These are phyloP conservation scores for Sclerotinia trifoliorum DNA, from an alignment of 2,329 filamentous ascomycete genomes.

Conservation along the genomic window DNA sequence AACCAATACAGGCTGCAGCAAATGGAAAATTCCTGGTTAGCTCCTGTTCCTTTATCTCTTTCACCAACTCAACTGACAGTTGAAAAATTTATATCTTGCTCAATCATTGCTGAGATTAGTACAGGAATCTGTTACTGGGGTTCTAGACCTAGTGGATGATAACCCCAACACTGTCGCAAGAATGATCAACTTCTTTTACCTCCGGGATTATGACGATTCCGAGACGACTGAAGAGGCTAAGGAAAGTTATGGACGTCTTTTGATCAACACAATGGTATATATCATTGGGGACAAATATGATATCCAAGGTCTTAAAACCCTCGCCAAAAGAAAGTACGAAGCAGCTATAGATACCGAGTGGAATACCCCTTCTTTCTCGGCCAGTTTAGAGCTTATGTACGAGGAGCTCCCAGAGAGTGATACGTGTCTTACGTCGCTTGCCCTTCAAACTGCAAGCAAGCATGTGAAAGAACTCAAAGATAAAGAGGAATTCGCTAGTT, in stretches of 20 bases:
- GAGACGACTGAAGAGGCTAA: background rate
- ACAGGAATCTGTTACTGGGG: slow-evolving; percentile 15
- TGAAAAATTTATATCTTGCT: background rate
- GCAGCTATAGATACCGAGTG: background rate
- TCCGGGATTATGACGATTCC: slow-evolving; percentile 13
- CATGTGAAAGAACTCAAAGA: slow-evolving; percentile 2
- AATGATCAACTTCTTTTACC: slow-evolving; percentile 54
- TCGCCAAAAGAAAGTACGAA: slow-evolving; percentile 21
- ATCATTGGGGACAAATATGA: slow-evolving; percentile 26
- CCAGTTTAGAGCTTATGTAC: background rate
- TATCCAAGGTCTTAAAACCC: slow-evolving; percentile 20
- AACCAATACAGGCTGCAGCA: slow-evolving; percentile 25
- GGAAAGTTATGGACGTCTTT: background rate
- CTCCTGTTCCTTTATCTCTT: background rate
- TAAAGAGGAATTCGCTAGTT: slow-evolving; percentile 11
- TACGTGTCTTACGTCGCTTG: slow-evolving; percentile 7
- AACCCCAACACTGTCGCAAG: slow-evolving; percentile 19
- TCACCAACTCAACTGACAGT: background rate
- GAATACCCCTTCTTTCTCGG: slow-evolving; percentile 16
- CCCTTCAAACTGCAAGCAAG: slow-evolving; percentile 1
- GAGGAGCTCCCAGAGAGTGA: slow-evolving; percentile 21
- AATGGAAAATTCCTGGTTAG: slow-evolving; percentile 26
- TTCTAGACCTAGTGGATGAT: slow-evolving; percentile 20
- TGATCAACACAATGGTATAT: slow-evolving; percentile 20
- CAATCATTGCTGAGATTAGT: background rate